Evolutionary conservation across 768 basidiomycete species (phyloP), one percentile per base, ranked within the genome.

Genomic region (Calvatia gigantea): DNA sequence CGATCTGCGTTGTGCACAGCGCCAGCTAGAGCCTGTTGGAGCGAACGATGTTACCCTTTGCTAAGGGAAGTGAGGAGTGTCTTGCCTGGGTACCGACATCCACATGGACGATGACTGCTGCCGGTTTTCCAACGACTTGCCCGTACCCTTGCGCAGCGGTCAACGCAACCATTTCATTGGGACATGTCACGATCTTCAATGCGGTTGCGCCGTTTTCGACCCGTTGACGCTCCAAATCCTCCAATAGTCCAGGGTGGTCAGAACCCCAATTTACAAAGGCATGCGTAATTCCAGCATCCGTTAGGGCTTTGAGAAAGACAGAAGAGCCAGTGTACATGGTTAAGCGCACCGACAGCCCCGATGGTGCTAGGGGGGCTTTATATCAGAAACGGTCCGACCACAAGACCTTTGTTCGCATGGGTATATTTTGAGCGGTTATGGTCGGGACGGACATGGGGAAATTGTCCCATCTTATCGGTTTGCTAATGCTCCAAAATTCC

Each of bases 241-340:
- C 87, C 23, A 89, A 74, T 12, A 90, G 65, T 0, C 82, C 86
- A 0, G 86, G 84, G 61, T 89, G 87, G 60, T 90, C 87, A 0
- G 84, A 86, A 1, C 87, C 88, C 83, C 87, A 88, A 70, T 89
- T 89, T 15, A 83, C 85, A 62, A 88, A 87, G 7, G 78, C 80
- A 64, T 87, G 83, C 0, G 83, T 86, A 32, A 89, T 81, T 2
- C 85, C 84, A 1, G 79, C 80, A 49, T 79, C 67, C 14, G 68
- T 65, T 17, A 87, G 75, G 0, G 83, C 69, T 38, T 79, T 70
- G 9, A 89, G 71, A 62, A 89, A 82, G 21, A 86, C 67, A 21
- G 84, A 82, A 17, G 85, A 84, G 2, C 82, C 75, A 0, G 86
- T 87, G 54, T 77, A 78, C 70, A 80, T 79, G 45, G 19, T 28